A percentile compares a stretch with the other conserved stretches of the same genome.
phyloP scores from a whole-genome alignment of 495 filamentous ascomycete species.

The Aspergillus ellipticus region DNA sequence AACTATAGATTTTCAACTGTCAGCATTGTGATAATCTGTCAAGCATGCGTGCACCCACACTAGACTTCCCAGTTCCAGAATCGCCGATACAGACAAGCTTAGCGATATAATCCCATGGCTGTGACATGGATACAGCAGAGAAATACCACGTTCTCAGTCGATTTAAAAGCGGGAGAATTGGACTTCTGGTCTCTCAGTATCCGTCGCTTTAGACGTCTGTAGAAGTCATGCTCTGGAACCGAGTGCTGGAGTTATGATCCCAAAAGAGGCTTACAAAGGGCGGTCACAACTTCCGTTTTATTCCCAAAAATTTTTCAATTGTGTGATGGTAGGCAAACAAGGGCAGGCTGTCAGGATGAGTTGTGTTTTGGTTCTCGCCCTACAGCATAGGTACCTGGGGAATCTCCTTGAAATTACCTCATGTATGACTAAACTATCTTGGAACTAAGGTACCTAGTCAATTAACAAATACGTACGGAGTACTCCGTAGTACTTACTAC shows the following conservation, averaged over 20 bases:
- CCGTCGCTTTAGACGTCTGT: constrained; percentile 9
- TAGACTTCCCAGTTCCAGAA: constrained; percentile 87
- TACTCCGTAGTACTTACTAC: too few species aligned
- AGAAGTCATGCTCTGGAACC: constrained; percentile 18
- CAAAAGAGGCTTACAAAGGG: too few species aligned
- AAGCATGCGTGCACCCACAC: constrained; percentile 39
- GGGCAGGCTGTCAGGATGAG: too few species aligned
- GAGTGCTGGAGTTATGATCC: not conserved
- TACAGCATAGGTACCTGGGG: too few species aligned
- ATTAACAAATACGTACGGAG: too few species aligned
- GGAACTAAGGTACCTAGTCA: too few species aligned
- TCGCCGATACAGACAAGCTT: constrained; percentile 98
- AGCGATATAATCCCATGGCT: constrained; percentile 96
- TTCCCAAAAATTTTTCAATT: too few species aligned
- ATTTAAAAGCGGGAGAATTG: not conserved
- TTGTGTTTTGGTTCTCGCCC: too few species aligned
- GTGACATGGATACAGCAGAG: constrained; percentile 55
- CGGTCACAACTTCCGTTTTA: too few species aligned
- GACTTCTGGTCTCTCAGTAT: constrained; percentile 4
- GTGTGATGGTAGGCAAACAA: too few species aligned
- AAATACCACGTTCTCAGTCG: not conserved
- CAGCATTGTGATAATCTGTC: not conserved
- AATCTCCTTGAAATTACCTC: too few species aligned
- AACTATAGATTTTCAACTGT: constrained; percentile 45
- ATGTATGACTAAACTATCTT: too few species aligned